Evolutionary conservation across 208 protist genomes (phyloP).

Genomic region (Balamuthia mandrillaris): DNA sequence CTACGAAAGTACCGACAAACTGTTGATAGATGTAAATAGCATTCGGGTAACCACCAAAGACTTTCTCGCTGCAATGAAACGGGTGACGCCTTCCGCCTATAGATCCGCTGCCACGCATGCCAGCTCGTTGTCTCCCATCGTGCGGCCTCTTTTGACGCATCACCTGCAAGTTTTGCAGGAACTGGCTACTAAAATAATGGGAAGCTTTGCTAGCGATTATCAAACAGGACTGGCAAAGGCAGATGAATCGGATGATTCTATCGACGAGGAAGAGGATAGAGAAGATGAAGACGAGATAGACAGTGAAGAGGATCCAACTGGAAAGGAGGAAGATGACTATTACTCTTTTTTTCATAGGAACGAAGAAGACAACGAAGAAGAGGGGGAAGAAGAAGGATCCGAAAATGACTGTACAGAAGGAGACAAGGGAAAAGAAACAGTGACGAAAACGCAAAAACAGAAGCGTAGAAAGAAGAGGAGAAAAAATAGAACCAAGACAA

Average conservation of each 20-base stretch:
- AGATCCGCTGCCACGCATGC: conserved; percentile 3
- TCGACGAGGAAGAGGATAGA: too few species aligned
- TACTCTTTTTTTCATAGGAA: too few species aligned
- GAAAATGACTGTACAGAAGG: too few species aligned
- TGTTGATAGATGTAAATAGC: conserved; percentile 20
- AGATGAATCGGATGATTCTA: too few species aligned
- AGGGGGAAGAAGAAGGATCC: not conserved
- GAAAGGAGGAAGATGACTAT: not conserved
- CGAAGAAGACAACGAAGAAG: not conserved
- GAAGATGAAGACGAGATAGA: too few species aligned
- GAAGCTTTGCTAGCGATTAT: not conserved
- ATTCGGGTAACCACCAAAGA: conserved; percentile 13
- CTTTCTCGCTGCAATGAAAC: conserved; percentile 40
- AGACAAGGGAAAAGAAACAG: too few species aligned
- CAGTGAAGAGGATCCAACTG: not conserved
- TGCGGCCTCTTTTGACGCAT: not conserved
- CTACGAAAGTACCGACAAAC: conserved; percentile 33
- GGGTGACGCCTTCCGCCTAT: not conserved
- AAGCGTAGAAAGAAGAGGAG: too few species aligned
- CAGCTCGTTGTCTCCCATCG: not conserved
- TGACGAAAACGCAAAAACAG: too few species aligned
- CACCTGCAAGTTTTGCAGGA: not conserved
- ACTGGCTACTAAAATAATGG: not conserved
- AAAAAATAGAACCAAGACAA: too few species aligned
- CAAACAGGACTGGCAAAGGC: too few species aligned